Conservation (phyloP, 495 filamentous ascomycete species). For the Sordaria brevicollis region DNA sequence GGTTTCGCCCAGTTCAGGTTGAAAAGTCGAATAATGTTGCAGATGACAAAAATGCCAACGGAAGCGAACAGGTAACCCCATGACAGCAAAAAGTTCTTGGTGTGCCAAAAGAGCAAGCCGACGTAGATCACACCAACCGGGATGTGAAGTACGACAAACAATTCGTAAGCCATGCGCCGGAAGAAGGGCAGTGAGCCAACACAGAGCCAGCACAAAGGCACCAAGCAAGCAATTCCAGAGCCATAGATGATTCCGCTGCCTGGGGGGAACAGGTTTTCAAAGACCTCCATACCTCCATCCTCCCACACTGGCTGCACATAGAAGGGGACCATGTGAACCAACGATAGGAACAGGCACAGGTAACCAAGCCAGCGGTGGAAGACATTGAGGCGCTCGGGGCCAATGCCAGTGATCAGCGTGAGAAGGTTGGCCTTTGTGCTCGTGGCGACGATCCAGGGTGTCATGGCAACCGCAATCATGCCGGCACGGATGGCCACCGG, state of each 20-base stretch:
- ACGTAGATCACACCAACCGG: slow-evolving; percentile 73
- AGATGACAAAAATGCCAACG: slow-evolving; percentile 63
- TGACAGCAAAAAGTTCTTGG: slow-evolving; percentile 79
- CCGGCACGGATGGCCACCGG: slow-evolving; percentile 82
- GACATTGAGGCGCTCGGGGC: slow-evolving; percentile 85
- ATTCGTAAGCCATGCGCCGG: slow-evolving; percentile 57
- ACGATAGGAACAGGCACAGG: slow-evolving; percentile 67
- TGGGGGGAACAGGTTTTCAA: slow-evolving; percentile 50
- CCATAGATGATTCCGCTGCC: slow-evolving; percentile 67
- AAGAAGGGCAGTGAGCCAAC: slow-evolving; percentile 69
- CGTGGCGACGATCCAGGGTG: slow-evolving; percentile 84
- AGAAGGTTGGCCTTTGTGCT: slow-evolving; percentile 89
- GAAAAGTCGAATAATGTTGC: slow-evolving; percentile 53
- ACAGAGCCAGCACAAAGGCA: slow-evolving; percentile 71
- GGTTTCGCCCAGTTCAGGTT: slow-evolving; percentile 86
- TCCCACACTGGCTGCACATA: slow-evolving; percentile 83
- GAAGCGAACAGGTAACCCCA: slow-evolving; percentile 87
- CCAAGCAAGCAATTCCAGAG: slow-evolving; percentile 78
- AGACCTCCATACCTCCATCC: slow-evolving; percentile 55
- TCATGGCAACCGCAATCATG: slow-evolving; percentile 89
- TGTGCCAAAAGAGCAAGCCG: slow-evolving; percentile 91
- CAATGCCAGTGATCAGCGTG: slow-evolving; percentile 76
- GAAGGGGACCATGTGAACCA: slow-evolving; percentile 82
- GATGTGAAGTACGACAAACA: slow-evolving; percentile 73
- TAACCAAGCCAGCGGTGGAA: slow-evolving; percentile 92